Conservation (phyloP, 768 basidiomycete genomes). For the Termitomyces bulborhizus region DNA sequence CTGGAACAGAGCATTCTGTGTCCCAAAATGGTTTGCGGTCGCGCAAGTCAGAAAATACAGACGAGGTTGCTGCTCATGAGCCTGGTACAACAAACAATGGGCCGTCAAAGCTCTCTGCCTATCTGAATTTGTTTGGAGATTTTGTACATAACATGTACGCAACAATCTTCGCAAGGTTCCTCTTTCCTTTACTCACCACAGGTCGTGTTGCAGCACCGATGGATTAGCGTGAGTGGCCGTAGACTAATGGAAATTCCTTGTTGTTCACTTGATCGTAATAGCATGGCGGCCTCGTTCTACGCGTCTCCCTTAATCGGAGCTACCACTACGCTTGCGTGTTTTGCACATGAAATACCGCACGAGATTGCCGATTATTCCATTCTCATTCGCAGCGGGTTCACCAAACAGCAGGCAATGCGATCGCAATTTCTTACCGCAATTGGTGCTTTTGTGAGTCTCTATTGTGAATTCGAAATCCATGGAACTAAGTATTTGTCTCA, state of each 20-base stretch:
- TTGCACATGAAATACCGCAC: conserved; percentile 93
- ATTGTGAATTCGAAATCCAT: conserved; percentile 13
- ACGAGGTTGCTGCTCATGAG: conserved; percentile 14
- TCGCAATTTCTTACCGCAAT: conserved; percentile 89
- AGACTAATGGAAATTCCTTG: not conserved
- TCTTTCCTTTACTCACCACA: conserved; percentile 9
- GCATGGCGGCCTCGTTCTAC: conserved; percentile 96
- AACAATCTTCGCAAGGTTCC: conserved; percentile 4
- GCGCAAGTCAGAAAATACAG: conserved; percentile 31
- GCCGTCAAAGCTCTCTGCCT: conserved; percentile 83
- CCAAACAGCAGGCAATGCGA: conserved; percentile 88
- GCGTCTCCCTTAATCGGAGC: conserved; percentile 92
- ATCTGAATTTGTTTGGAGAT: conserved; percentile 89
- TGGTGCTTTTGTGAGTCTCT: conserved; percentile 76
- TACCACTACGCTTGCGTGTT: conserved; percentile 92
- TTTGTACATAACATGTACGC: conserved; percentile 90
- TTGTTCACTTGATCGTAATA: conserved; percentile 19
- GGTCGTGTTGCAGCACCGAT: conserved; percentile 59
- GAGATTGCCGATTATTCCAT: conserved; percentile 99
- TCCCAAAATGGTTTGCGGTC: conserved; percentile 44
- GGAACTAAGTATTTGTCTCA: conserved; percentile 13
- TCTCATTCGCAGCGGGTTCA: conserved; percentile 82
- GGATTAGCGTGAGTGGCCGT: conserved; percentile 62
- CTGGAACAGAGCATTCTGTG: conserved; percentile 38
- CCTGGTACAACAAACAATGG: conserved; percentile 31